Percentiles rank a stretch among this genome's conserved stretches.
phyloP scores from a whole-genome alignment of 2,329 filamentous ascomycete genomes.

The Cladophialophora chaetospira region DNA sequence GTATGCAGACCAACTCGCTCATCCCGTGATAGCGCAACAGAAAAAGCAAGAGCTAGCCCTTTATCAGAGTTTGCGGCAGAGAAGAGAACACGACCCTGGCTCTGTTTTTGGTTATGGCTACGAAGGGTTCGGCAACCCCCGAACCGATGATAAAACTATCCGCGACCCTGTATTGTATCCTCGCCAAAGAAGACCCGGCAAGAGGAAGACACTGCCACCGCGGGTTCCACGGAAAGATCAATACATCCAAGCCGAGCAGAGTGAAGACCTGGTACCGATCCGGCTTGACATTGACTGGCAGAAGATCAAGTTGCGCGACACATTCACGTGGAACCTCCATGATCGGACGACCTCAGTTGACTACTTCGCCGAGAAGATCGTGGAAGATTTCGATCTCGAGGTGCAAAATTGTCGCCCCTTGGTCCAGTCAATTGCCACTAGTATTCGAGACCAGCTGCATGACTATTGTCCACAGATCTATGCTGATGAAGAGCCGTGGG shows the following conservation, averaged over 20 bases:
- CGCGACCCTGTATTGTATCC: slow-evolving; percentile 77
- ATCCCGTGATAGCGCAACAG: slow-evolving; percentile 60
- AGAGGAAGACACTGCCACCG: slow-evolving; percentile 71
- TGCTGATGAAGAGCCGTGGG: slow-evolving; percentile 84
- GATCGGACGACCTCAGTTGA: slow-evolving; percentile 80
- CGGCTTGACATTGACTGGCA: slow-evolving; percentile 93
- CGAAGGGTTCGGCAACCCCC: slow-evolving; percentile 82
- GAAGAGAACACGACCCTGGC: slow-evolving; percentile 58
- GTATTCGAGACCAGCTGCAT: slow-evolving; percentile 82
- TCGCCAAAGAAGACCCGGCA: slow-evolving; percentile 71
- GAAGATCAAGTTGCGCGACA: slow-evolving; percentile 92
- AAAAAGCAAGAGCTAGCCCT: slow-evolving; percentile 70
- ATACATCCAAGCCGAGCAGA: slow-evolving; percentile 80
- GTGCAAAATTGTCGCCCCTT: slow-evolving; percentile 61
- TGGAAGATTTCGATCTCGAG: slow-evolving; percentile 82
- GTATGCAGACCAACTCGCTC: slow-evolving; percentile 53
- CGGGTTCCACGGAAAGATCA: slow-evolving; percentile 78
- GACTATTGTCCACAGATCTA: slow-evolving; percentile 93
- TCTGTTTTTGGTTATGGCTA: slow-evolving; percentile 72
- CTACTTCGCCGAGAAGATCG: slow-evolving; percentile 81
- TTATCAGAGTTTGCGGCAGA: slow-evolving; percentile 66
- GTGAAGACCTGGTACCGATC: slow-evolving; percentile 88
- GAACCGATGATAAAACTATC: slow-evolving; percentile 67
- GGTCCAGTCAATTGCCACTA: slow-evolving; percentile 65
- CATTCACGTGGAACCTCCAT: slow-evolving; percentile 97